phyloP scores from a whole-genome alignment of 192 early-diverging fungal genomes.

The Chytriomyces confervae region DNA sequence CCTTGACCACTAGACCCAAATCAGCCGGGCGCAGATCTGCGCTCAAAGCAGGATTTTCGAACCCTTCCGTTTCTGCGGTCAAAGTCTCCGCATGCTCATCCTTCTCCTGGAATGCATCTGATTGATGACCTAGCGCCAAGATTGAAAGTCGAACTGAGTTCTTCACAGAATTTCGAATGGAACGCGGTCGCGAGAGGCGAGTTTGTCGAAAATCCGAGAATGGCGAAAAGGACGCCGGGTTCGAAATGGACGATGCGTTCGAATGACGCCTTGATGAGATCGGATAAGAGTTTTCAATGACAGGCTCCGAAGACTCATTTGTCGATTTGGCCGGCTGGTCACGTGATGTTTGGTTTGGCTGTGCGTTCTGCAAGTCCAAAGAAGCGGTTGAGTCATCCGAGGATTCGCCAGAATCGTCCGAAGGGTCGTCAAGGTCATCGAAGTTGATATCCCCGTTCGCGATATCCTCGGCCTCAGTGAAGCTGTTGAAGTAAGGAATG shows the following conservation, averaged over 20 bases:
- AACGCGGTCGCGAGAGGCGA: conserved; percentile 21
- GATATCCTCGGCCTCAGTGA: conserved; percentile 41
- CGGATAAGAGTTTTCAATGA: background rate
- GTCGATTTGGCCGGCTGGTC: background rate
- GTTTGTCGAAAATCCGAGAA: conserved; percentile 6
- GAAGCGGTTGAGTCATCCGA: background rate
- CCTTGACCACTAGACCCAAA: no score
- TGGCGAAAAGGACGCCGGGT: background rate
- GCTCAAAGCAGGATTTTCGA: background rate
- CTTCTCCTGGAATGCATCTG: no score
- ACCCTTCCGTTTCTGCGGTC: background rate
- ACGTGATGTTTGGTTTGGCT: background rate
- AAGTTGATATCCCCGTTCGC: conserved; percentile 27
- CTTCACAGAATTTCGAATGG: conserved; percentile 11
- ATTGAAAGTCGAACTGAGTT: conserved; percentile 28
- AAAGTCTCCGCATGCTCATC: background rate
- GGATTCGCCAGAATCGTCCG: background rate
- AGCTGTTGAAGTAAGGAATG: conserved; percentile 2
- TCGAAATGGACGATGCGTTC: background rate
- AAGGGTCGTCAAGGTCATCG: conserved; percentile 21
- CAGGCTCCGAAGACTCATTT: background rate
- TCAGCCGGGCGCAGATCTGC: background rate
- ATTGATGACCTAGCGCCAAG: conserved; percentile 12
- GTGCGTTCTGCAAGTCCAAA: background rate
- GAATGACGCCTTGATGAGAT: background rate